Evolutionary conservation across 1,284 basidiomycete genomes (phyloP).

Genomic region (Heliocybe sulcata): DNA sequence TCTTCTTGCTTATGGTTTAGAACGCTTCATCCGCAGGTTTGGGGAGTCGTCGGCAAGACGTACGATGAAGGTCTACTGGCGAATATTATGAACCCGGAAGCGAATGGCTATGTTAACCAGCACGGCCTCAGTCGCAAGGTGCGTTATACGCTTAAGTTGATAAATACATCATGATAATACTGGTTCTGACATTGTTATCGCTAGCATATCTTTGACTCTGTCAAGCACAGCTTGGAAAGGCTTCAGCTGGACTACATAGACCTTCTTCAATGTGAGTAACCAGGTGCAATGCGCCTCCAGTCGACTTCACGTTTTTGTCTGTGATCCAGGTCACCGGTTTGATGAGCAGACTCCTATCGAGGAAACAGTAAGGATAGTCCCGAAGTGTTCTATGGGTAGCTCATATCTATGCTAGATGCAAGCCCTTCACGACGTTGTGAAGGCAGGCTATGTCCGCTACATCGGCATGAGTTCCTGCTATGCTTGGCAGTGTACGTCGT

Average conservation of each 20-base stretch:
- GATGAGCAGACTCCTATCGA: constrained; percentile 49
- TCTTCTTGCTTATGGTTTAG: background rate
- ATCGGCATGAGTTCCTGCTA: constrained; percentile 33
- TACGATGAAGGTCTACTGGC: background rate
- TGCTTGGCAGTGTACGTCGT: constrained; percentile 26
- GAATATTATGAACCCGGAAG: background rate
- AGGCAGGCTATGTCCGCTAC: constrained; percentile 27
- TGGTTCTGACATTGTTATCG: constrained; percentile 3
- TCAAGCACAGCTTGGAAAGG: constrained; percentile 57
- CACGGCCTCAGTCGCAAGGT: constrained; percentile 25
- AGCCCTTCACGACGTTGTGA: constrained; percentile 28
- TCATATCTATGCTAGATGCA: constrained; percentile 16
- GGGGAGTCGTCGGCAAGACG: constrained; percentile 3
- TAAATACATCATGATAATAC: no score
- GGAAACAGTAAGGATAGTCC: constrained; percentile 19
- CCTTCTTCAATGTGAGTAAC: constrained; percentile 45
- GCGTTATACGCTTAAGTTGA: background rate
- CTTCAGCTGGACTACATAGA: constrained; percentile 70
- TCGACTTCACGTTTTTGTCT: background rate
- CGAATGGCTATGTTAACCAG: constrained; percentile 25
- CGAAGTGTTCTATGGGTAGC: constrained; percentile 3
- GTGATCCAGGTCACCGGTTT: constrained; percentile 29
- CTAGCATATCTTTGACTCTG: constrained; percentile 64
- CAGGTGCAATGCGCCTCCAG: constrained; percentile 13
- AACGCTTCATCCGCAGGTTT: constrained; percentile 1